Conservation (phyloP, 495 filamentous ascomycete species). For the Trichoderma virens region DNA sequence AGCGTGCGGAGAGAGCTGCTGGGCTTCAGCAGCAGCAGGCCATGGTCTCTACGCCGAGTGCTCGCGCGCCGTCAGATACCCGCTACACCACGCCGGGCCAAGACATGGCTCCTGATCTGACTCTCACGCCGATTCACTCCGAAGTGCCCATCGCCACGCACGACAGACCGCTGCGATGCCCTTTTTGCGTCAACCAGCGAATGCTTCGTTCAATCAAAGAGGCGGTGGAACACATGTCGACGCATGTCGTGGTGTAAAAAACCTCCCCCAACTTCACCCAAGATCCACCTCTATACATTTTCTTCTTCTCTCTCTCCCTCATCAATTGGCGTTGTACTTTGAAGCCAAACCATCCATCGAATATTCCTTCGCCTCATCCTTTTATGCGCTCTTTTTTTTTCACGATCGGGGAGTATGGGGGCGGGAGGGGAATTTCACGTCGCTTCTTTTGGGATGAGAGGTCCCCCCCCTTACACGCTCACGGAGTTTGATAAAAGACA, state of each 20-base stretch:
- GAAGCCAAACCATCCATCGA: not conserved
- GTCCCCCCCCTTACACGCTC: not conserved
- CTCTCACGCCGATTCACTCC: slow-evolving; percentile 42
- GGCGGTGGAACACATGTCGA: slow-evolving; percentile 52
- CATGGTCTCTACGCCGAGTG: slow-evolving; percentile 9
- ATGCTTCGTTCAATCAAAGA: slow-evolving; percentile 51
- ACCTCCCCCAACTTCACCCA: not conserved
- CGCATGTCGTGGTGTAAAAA: slow-evolving; percentile 43
- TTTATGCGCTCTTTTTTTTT: not conserved
- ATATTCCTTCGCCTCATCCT: not conserved
- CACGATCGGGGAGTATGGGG: not conserved
- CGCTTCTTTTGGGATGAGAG: not conserved
- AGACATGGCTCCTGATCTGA: slow-evolving; percentile 26
- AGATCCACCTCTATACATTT: not conserved
- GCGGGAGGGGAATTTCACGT: not conserved
- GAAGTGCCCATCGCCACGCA: slow-evolving; percentile 32
- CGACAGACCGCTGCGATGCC: slow-evolving; percentile 45
- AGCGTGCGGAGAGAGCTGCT: slow-evolving; percentile 32
- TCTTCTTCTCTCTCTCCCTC: not conserved
- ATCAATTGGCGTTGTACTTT: not conserved
- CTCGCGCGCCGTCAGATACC: not conserved
- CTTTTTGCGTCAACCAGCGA: slow-evolving; percentile 49
- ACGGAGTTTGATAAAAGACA: not conserved
- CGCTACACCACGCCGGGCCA: slow-evolving; percentile 20
- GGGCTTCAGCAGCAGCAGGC: not conserved